Evolutionary conservation across 2,329 filamentous ascomycete genomes (phyloP), one percentile per base, ranked within the genome.

Genomic region (Aspergillus candidus): DNA sequence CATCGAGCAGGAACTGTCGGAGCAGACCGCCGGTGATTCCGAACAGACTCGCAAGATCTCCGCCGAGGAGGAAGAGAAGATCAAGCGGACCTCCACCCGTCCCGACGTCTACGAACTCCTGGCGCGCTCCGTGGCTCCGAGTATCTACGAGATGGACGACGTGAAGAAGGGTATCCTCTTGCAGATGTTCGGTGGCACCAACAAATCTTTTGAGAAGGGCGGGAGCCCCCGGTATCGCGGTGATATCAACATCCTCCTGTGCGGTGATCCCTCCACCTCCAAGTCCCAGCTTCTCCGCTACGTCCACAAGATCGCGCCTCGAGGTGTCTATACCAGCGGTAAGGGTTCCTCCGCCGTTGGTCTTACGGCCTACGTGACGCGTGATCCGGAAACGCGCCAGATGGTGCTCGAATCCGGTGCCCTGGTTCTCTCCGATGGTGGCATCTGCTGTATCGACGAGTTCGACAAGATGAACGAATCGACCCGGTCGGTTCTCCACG

Each of bases 161-260:
- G 89, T 97, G 38, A 98, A 98, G 76, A 98, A 98, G 71, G 93
- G 93, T 10, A 96, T 98, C 49, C 75, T 98, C 10, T 81, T 98
- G 4, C 93, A 98, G 61, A 80, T 98, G 33, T 98, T 98, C 63
- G 91, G 93, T 32, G 93, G 93, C 44, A 95, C 93, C 30, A 98
- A 98, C 74, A 98, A 98, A 72, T 88, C 87, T 1, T 98, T 98
- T 66, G 81, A 94, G 47, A 97, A 96, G 68, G 93, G 93, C 44
- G 93, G 90, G 46, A 95, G 87, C 60, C 93, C 93, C 6, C 90
- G 86, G 58, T 98, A 98, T 66, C 82, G 93, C 72, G 93, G 93
- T 50, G 93, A 98, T 67, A 96, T 98, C 72, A 98, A 98, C 63
- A 80, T 98, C 40, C 77, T 98, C 35, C 83, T 98, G 31, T 98